Base-by-base conservation (phyloP, 1,284 basidiomycete species). In the Crepidotus sp. region DNA sequence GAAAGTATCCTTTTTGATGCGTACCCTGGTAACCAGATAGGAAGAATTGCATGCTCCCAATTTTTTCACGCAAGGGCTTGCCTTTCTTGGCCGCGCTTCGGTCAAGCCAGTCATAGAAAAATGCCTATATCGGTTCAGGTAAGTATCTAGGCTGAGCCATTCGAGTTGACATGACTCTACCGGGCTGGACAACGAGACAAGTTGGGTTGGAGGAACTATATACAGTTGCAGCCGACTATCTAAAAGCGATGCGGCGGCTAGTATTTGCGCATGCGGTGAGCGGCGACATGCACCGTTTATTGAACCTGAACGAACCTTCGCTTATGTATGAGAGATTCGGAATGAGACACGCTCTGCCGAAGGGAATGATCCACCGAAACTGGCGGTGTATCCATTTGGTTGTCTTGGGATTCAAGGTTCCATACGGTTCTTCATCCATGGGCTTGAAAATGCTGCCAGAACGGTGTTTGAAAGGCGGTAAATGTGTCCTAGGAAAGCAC, bases 361-460 rank as follows among this genome's bases (percentile, higher is more conserved):
- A 90, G n/a, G 82, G 83, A 55, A 85, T 85, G 40, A 88, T 77
- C 79, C 80, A 89, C 47, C 82, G 74, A 55, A 92, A 82, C 60
- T 88, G 81, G 50, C 87, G 75, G 63, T 92, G 89, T 11, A 91
- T 62, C 87, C 87, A 91, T 69, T 92, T 91, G n/a, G 83, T 88
- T 6, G 87, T 88, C 78, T 89, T 88, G 3, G 88, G 88, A 59
- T 92, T 92, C 15, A 90, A 66, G 26, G 79, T 70, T 22, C 85
- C 85, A 55, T 89, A 89, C 3, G 86, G 86, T 54, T 91, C 88
- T 60, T 92, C 89, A 55, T 92, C 89, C 58, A 91, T 90, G 1
- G 89, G 89, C 59, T 93, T 91, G 63, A 92, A 92, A 4, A 92
- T 83, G 14, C 84, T 89, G 50, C 10, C n/a, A 27, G 45, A 30